A percentile compares a stretch with the other conserved stretches of the same genome.
These are phyloP conservation scores for Trametes cinnabarina DNA, from an alignment of 768 basidiomycete species.

Conservation along the genomic window DNA sequence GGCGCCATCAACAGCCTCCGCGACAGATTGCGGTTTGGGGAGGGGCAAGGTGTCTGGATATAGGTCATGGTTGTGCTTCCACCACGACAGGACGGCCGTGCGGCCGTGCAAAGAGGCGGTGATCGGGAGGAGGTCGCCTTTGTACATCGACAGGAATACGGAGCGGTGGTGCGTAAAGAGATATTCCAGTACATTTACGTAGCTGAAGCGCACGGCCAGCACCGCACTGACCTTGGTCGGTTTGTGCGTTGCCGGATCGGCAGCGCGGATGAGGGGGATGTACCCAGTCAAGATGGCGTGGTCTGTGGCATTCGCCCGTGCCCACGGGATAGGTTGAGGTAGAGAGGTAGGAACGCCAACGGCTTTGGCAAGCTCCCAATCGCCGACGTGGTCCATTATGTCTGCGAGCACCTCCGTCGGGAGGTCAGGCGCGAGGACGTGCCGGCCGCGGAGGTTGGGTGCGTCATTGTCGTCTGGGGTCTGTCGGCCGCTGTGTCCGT, in stretches of 20 bases:
- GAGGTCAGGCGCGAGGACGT: conserved; percentile 50
- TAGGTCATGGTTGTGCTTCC: conserved; percentile 63
- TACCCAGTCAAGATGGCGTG: conserved; percentile 67
- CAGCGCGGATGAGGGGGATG: conserved; percentile 57
- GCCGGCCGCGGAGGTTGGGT: conserved; percentile 28
- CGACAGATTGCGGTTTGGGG: conserved; percentile 52
- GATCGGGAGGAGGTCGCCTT: conserved; percentile 68
- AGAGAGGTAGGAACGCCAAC: conserved; percentile 73
- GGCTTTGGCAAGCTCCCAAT: conserved; percentile 83
- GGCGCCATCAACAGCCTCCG: conserved; percentile 76
- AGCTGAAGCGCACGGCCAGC: conserved; percentile 67
- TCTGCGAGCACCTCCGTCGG: conserved; percentile 75
- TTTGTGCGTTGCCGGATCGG: conserved; percentile 51
- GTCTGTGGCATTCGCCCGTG: conserved; percentile 65
- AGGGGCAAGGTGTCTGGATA: conserved; percentile 58
- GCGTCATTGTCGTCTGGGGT: conserved; percentile 16
- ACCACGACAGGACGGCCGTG: conserved; percentile 74
- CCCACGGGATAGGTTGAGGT: conserved; percentile 67
- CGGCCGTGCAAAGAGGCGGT: conserved; percentile 78
- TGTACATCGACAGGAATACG: conserved; percentile 64
- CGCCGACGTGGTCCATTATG: conserved; percentile 74
- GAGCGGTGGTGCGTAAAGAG: conserved; percentile 63
- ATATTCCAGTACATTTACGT: conserved; percentile 73
- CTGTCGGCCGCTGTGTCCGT: conserved; percentile 1
- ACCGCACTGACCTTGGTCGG: conserved; percentile 72